phyloP scores from a whole-genome alignment of 345 rosid species.

The Combretum micranthum region DNA sequence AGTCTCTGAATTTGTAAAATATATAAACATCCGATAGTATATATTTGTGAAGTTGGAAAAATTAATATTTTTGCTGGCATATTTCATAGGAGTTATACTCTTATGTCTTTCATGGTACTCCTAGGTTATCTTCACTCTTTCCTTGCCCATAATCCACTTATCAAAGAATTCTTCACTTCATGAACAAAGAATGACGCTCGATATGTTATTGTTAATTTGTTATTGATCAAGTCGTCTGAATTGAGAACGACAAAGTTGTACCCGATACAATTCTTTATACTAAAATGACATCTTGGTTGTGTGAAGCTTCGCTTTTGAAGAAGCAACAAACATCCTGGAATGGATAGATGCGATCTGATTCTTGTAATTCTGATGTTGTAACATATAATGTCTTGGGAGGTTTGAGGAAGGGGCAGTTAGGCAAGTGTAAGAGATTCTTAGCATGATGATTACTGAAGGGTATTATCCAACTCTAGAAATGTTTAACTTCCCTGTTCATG shows the following conservation, averaged over 20 bases:
- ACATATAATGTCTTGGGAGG: conserved; percentile 85
- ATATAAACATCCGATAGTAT: too few species aligned
- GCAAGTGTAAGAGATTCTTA: conserved; percentile 86
- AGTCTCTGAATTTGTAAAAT: too few species aligned
- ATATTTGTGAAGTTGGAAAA: too few species aligned
- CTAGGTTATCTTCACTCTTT: too few species aligned
- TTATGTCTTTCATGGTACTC: too few species aligned
- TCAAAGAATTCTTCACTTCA: too few species aligned
- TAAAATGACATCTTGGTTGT: conserved; percentile 78
- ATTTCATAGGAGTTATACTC: too few species aligned
- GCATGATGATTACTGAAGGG: conserved; percentile 91
- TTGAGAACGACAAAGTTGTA: conserved; percentile 54
- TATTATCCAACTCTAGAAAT: conserved; percentile 81
- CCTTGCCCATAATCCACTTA: too few species aligned
- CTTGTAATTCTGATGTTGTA: conserved; percentile 78
- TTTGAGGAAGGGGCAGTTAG: conserved; percentile 68
- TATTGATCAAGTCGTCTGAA: too few species aligned
- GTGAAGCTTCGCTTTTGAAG: conserved; percentile 93
- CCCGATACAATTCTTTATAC: conserved; percentile 75
- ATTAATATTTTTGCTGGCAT: too few species aligned
- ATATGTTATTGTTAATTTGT: too few species aligned
- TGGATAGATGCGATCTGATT: conserved; percentile 82
- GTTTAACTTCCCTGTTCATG: conserved; percentile 77
- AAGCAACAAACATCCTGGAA: conserved; percentile 78
- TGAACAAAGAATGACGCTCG: too few species aligned